These are phyloP conservation scores for Alternaria triticimaculans DNA, from an alignment of 2,329 filamentous ascomycete species.

Conservation along the genomic window DNA sequence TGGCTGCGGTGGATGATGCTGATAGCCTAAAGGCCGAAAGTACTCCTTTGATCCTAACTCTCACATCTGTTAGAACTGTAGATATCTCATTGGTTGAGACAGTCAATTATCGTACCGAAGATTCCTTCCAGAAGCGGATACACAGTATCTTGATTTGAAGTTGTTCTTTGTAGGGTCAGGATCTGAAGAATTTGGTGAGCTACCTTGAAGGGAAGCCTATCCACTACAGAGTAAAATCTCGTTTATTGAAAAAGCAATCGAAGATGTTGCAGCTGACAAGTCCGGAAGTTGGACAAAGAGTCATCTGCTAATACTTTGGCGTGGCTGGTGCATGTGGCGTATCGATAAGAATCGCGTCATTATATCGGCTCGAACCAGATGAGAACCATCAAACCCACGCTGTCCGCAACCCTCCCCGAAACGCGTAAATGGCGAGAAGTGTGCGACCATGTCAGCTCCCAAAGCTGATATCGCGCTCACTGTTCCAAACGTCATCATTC, in stretches of 20 bases:
- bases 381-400: background rate
- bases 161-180: background rate
- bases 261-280: background rate
- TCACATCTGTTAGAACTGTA: background rate
- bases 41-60: background rate
- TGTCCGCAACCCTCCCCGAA: background rate
- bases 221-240: background rate
- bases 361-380: slow-evolving; percentile 4
- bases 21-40: background rate
- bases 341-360: slow-evolving; percentile 25
- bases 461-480: slow-evolving; percentile 2
- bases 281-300: background rate
- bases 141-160: background rate
- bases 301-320: slow-evolving; percentile 11
- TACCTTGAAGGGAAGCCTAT: background rate
- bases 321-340: slow-evolving; percentile 30
- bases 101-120: background rate
- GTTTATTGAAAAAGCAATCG: background rate
- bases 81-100: no score
- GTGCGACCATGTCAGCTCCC: slow-evolving; percentile 14
- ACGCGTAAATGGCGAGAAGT: slow-evolving; percentile 25
- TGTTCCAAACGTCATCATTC: background rate
- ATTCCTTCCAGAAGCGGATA: background rate
- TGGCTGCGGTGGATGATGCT: slow-evolving; percentile 6
- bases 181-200: background rate